Percentiles rank a stretch among this genome's conserved stretches.
Evolutionary conservation across 1,284 basidiomycete species (phyloP).

Genomic region (Termitomyces sp.): DNA sequence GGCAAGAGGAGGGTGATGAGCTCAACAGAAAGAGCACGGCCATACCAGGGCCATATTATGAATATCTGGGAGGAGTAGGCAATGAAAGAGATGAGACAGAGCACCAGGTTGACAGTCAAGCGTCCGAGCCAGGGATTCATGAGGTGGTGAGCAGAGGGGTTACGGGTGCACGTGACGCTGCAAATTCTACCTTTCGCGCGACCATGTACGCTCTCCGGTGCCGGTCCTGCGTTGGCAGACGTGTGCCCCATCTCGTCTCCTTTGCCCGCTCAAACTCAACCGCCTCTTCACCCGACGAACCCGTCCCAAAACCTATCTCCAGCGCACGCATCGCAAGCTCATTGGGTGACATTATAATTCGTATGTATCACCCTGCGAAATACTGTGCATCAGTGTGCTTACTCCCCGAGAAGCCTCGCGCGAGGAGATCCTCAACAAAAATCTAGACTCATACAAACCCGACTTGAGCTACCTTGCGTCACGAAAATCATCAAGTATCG

Average conservation of each 20-base stretch:
- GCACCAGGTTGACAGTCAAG: slow-evolving; percentile 66
- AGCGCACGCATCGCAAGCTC: slow-evolving; percentile 21
- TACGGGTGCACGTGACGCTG: slow-evolving; percentile 9
- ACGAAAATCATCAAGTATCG: slow-evolving; percentile 9
- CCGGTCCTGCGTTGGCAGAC: slow-evolving; percentile 8
- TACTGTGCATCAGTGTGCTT: neutral
- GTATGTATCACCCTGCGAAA: slow-evolving; percentile 21
- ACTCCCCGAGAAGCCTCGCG: slow-evolving; percentile 15
- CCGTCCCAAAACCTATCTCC: slow-evolving; percentile 14
- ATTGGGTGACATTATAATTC: slow-evolving; percentile 33
- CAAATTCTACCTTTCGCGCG: neutral
- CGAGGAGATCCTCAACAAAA: slow-evolving; percentile 16
- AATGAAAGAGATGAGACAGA: slow-evolving; percentile 82
- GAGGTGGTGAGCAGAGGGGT: neutral
- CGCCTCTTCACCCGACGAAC: neutral
- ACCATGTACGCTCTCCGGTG: slow-evolving; percentile 11
- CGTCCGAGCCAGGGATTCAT: slow-evolving; percentile 47
- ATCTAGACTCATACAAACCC: slow-evolving; percentile 13
- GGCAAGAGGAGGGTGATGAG: slow-evolving; percentile 72
- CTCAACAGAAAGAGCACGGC: slow-evolving; percentile 62
- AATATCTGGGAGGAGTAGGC: slow-evolving; percentile 85
- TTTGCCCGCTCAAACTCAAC: slow-evolving; percentile 15
- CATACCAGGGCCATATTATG: slow-evolving; percentile 91
- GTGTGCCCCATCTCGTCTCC: neutral
- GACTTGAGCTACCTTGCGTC: slow-evolving; percentile 18